These are phyloP conservation scores for Colletotrichum sp. DNA, from an alignment of 2,329 filamentous ascomycete genomes.

Conservation along the genomic window DNA sequence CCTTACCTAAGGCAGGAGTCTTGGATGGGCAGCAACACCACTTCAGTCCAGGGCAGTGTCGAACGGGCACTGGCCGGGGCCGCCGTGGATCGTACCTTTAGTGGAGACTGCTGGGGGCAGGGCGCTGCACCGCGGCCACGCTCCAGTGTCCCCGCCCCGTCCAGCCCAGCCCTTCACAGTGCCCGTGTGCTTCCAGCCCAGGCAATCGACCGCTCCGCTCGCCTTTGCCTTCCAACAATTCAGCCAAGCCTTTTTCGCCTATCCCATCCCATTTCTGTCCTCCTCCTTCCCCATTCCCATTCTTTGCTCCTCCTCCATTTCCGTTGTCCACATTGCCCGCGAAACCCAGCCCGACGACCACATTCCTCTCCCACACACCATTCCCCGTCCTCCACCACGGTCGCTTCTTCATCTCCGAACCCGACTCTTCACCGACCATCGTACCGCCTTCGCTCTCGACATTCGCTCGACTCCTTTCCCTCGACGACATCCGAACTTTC, in stretches of 20 bases:
- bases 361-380: background rate
- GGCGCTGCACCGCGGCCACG: background rate
- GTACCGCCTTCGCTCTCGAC: background rate
- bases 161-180: background rate
- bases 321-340: background rate
- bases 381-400: background rate
- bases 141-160: background rate
- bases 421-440: background rate
- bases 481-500: background rate
- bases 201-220: background rate
- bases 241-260: background rate
- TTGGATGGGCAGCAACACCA: background rate
- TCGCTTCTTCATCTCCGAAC: background rate
- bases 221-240: background rate
- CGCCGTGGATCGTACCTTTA: background rate
- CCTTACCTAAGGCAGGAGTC: background rate
- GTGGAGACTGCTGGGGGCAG: background rate
- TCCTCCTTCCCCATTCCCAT: background rate
- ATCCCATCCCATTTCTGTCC: constrained; percentile 1
- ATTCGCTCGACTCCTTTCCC: background rate
- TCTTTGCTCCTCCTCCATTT: background rate
- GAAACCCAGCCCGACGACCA: background rate
- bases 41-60: background rate
- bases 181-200: background rate
- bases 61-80: background rate